Conservation (phyloP, 2,329 filamentous ascomycete genomes). For the Nannizziopsis arthrosporioides region DNA sequence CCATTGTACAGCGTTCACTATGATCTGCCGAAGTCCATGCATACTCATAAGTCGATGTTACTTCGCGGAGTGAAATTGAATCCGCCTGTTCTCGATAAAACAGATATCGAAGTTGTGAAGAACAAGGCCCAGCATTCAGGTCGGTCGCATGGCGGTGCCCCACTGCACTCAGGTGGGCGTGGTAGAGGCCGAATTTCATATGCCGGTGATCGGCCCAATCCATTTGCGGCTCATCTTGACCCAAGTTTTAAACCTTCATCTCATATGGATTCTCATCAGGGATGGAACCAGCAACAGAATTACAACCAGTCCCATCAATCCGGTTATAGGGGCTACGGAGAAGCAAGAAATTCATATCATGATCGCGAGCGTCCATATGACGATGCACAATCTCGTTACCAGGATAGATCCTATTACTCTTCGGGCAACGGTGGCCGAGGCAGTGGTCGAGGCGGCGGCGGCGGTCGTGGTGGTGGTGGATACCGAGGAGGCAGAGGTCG, state of each 20-base stretch:
- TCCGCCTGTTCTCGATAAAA: conserved; percentile 57
- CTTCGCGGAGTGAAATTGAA: conserved; percentile 70
- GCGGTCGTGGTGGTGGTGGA: conserved; percentile 18
- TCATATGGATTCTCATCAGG: conserved; percentile 21
- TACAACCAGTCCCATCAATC: conserved; percentile 1
- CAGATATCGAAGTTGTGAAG: conserved; percentile 63
- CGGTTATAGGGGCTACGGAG: conserved; percentile 13
- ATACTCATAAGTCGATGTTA: conserved; percentile 86
- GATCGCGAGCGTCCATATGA: conserved; percentile 11
- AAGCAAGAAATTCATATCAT: conserved; percentile 10
- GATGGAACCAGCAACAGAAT: conserved; percentile 12
- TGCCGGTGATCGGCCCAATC: conserved; percentile 33
- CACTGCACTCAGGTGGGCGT: conserved; percentile 39
- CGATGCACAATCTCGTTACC: conserved; percentile 15
- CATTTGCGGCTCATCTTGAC: conserved; percentile 39
- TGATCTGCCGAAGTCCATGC: conserved; percentile 59
- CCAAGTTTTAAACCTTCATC: conserved; percentile 31
- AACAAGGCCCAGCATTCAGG: conserved; percentile 53
- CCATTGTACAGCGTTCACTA: conserved; percentile 60
- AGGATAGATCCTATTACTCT: conserved; percentile 19
- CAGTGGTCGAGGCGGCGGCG: conserved; percentile 14
- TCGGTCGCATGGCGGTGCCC: conserved; percentile 59
- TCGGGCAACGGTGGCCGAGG: conserved; percentile 16
- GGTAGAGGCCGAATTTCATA: conserved; percentile 45
- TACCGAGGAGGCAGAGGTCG: conserved; percentile 22